Conservation (phyloP, 2,329 filamentous ascomycete genomes). For the Emergomyces africanus region DNA sequence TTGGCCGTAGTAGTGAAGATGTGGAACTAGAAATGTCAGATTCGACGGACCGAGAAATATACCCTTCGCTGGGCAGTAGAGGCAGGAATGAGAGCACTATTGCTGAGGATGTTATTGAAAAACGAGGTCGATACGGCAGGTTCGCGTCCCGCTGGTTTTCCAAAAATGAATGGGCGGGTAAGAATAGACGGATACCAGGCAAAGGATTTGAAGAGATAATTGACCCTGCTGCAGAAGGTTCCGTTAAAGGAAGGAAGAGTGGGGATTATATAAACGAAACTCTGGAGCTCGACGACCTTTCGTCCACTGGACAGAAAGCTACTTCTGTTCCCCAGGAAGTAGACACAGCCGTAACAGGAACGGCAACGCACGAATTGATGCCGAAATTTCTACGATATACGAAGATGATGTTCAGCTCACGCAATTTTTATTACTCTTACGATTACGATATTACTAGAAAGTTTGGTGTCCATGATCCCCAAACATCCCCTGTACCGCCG, state of each 20-base stretch:
- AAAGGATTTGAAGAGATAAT: constrained; percentile 1
- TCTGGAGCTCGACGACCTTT: constrained; percentile 11
- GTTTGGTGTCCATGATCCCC: constrained; percentile 29
- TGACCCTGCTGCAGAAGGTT: constrained; percentile 4
- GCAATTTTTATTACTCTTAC: constrained; percentile 91
- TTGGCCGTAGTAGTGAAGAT: constrained; percentile 1
- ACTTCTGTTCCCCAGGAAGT: neutral
- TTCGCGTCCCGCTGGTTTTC: constrained; percentile 92
- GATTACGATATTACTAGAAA: constrained; percentile 80
- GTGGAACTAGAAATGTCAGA: constrained; percentile 15
- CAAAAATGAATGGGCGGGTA: constrained; percentile 57
- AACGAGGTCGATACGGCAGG: constrained; percentile 70
- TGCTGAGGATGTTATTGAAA: constrained; percentile 76
- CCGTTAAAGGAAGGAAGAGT: constrained; percentile 3
- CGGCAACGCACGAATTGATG: constrained; percentile 46
- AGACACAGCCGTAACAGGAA: constrained; percentile 6
- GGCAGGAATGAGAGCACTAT: constrained; percentile 45
- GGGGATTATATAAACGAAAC: constrained; percentile 1
- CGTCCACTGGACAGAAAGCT: constrained; percentile 3
- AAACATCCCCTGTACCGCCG: constrained; percentile 45
- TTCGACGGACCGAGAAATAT: constrained; percentile 16
- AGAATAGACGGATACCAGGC: constrained; percentile 3
- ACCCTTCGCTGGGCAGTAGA: constrained; percentile 20
- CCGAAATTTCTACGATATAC: constrained; percentile 77
- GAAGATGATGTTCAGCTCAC: constrained; percentile 70